phyloP scores from a whole-genome alignment of 805 yeast genomes.

The Naumovozyma castellii region DNA sequence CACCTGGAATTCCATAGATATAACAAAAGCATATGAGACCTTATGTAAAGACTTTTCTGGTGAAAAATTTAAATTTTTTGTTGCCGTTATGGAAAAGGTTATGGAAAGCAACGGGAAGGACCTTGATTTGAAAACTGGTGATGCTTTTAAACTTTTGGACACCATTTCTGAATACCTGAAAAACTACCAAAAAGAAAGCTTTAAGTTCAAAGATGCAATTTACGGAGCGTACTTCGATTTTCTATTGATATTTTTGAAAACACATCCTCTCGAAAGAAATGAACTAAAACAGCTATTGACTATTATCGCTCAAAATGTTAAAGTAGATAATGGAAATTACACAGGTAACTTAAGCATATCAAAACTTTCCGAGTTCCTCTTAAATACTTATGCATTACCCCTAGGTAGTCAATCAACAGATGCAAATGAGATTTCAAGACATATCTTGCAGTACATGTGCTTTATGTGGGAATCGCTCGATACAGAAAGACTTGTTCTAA shows the following conservation, averaged over 20 bases:
- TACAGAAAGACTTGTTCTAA: slow-evolving; percentile 50
- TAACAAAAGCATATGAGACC: slow-evolving; percentile 10
- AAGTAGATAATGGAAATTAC: slow-evolving; percentile 22
- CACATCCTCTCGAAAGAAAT: slow-evolving; percentile 7
- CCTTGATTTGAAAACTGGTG: slow-evolving; percentile 7
- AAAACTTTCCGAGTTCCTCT: slow-evolving; percentile 10
- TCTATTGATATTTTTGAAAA: slow-evolving; percentile 11
- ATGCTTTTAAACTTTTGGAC: slow-evolving; percentile 10
- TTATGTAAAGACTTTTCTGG: slow-evolving; percentile 10
- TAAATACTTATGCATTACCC: slow-evolving; percentile 8
- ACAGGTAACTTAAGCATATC: slow-evolving; percentile 17
- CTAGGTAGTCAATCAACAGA: background rate
- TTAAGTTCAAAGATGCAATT: slow-evolving; percentile 26
- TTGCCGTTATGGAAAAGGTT: slow-evolving; percentile 13
- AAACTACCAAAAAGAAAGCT: slow-evolving; percentile 5
- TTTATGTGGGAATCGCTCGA: slow-evolving; percentile 51
- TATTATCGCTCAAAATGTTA: slow-evolving; percentile 12
- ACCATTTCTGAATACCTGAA: slow-evolving; percentile 4
- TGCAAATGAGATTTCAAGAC: slow-evolving; percentile 3
- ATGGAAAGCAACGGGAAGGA: slow-evolving; percentile 5
- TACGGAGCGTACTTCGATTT: slow-evolving; percentile 24
- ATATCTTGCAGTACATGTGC: slow-evolving; percentile 30
- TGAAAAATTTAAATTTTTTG: slow-evolving; percentile 26
- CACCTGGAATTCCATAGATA: slow-evolving; percentile 22
- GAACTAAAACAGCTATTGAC: slow-evolving; percentile 13